Percentiles rank a stretch among this genome's conserved stretches.
phyloP scores from a whole-genome alignment of 2,329 filamentous ascomycete genomes.

The Ascochyta koolunga region DNA sequence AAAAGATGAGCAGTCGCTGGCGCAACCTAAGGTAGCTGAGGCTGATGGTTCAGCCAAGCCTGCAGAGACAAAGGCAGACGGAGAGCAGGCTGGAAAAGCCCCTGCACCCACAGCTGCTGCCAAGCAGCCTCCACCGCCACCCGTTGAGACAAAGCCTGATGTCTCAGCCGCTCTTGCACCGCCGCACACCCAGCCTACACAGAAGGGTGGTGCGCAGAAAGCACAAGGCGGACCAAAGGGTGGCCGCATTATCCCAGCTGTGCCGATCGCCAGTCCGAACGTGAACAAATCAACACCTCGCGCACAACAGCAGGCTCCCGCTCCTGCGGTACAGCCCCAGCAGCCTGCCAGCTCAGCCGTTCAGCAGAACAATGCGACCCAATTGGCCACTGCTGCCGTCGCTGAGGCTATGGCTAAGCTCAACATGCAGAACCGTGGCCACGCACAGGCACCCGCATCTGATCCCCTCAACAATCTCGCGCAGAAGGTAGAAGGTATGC shows the following conservation, averaged over 20 bases:
- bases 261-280: constrained; percentile 63
- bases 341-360: constrained; percentile 32
- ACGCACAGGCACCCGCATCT: constrained; percentile 33
- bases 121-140: constrained; percentile 65
- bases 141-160: constrained; percentile 72
- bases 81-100: constrained; percentile 45
- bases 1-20: constrained; percentile 38
- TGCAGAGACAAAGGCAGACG: constrained; percentile 60
- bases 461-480: constrained; percentile 71
- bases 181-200: constrained; percentile 48
- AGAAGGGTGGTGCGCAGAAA: constrained; percentile 44
- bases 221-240: constrained; percentile 52
- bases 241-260: constrained; percentile 66
- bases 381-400: constrained; percentile 77
- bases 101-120: constrained; percentile 50
- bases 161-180: constrained; percentile 62
- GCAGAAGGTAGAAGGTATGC: constrained; percentile 77
- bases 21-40: constrained; percentile 49
- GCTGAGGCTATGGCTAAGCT: constrained; percentile 80
- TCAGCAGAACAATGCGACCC: constrained; percentile 67
- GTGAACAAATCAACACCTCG: constrained; percentile 46
- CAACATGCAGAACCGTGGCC: constrained; percentile 41
- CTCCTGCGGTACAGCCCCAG: constrained; percentile 48
- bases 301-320: constrained; percentile 43
- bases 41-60: constrained; percentile 56